A percentile compares a stretch with the other conserved stretches of the same genome.
phyloP scores from a whole-genome alignment of 352 stramenopile species.

The Saprolegnia parasitica region DNA sequence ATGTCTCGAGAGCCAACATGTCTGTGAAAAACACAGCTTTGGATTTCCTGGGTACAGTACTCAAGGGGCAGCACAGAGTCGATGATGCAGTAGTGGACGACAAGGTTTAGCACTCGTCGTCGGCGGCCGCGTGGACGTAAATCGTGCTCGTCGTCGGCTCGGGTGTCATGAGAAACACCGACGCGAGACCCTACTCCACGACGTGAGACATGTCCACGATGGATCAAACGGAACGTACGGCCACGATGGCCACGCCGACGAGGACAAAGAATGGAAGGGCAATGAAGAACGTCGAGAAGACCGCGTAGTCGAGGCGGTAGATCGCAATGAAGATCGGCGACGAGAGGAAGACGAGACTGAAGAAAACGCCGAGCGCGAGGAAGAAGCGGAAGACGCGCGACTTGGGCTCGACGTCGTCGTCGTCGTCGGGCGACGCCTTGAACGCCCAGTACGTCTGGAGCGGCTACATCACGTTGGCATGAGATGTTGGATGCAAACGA shows the following conservation, averaged over 20 bases:
- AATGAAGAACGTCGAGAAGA: conserved; percentile 8
- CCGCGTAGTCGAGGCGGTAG: conserved; percentile 9
- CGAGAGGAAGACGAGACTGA: conserved; percentile 12
- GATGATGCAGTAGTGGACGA: too few relatives aligned
- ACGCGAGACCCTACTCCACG: not conserved
- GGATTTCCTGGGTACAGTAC: not conserved
- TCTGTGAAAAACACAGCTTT: not conserved
- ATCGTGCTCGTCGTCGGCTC: not conserved
- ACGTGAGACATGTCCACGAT: not conserved
- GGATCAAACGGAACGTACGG: not conserved
- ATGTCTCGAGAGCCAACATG: too few relatives aligned
- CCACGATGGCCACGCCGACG: not conserved
- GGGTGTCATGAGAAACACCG: not conserved
- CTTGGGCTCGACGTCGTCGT: conserved; percentile 11
- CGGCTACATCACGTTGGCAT: not conserved
- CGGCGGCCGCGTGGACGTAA: not conserved
- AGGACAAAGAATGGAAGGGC: conserved; percentile 6
- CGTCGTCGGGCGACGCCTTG: conserved; percentile 15
- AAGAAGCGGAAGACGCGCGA: conserved; percentile 11
- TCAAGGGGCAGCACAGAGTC: not conserved
- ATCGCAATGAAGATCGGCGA: conserved; percentile 6
- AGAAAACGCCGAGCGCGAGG: not conserved
- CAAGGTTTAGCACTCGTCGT: conserved; percentile 1
- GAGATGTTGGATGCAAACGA: not conserved
- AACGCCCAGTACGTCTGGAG: conserved; percentile 14